Percentiles rank a stretch among this genome's conserved stretches.
These are phyloP conservation scores for Gleditsia sinensis DNA, from an alignment of 306 rosid species.

Conservation along the genomic window DNA sequence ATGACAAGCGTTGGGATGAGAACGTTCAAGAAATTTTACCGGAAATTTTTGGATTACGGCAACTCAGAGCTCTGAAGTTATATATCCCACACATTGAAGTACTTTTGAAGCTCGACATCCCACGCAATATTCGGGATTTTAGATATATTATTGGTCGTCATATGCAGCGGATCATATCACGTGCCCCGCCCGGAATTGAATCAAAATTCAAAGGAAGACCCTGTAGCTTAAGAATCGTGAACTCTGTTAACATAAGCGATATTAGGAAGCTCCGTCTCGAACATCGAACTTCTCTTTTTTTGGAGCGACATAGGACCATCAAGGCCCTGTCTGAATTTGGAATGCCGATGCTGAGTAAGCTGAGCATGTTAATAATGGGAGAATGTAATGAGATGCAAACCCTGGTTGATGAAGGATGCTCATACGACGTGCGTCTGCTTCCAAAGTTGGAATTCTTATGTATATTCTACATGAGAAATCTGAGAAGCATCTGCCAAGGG, in stretches of 20 bases:
- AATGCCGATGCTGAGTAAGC: too few relatives aligned
- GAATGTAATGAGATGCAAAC: too few relatives aligned
- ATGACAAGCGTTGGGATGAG: neutral
- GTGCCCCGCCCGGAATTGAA: neutral
- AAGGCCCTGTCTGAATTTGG: too few relatives aligned
- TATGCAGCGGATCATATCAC: conserved; percentile 4
- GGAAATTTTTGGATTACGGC: neutral
- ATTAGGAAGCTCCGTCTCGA: neutral
- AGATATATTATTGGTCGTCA: neutral
- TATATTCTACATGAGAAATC: too few relatives aligned
- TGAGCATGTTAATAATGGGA: too few relatives aligned
- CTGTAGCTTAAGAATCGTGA: neutral
- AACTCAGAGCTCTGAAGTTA: neutral
- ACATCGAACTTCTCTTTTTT: neutral
- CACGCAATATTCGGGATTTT: neutral
- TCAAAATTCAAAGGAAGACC: neutral
- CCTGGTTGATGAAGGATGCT: too few relatives aligned
- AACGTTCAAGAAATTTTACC: neutral
- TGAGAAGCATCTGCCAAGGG: too few relatives aligned
- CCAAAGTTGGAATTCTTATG: too few relatives aligned
- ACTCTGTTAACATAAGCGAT: neutral
- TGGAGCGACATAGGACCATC: conserved; percentile 7
- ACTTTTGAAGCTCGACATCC: neutral
- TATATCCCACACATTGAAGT: conserved; percentile 13
- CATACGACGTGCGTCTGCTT: too few relatives aligned